A percentile compares a stretch with the other conserved stretches of the same genome.
These are phyloP conservation scores for Ceratobasidium sp. DNA, from an alignment of 1,284 basidiomycete species.

Conservation along the genomic window DNA sequence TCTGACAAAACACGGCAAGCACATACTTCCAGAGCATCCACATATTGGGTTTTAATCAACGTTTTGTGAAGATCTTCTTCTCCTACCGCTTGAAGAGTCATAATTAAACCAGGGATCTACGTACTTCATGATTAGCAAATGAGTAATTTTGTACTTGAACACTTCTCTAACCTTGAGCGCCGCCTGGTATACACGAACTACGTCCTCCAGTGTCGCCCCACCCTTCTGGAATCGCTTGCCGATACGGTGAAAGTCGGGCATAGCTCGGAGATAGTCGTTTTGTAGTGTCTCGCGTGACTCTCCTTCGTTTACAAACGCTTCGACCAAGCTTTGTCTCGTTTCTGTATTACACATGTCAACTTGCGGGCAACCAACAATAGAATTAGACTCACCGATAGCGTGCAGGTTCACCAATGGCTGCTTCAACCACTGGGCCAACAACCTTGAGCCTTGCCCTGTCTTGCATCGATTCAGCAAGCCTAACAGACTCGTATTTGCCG, in stretches of 20 bases:
- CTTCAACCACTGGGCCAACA: constrained; percentile 94
- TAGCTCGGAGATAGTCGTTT: constrained; percentile 84
- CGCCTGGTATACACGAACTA: constrained; percentile 95
- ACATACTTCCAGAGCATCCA: constrained; percentile 66
- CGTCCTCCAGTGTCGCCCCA: constrained; percentile 89
- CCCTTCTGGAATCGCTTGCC: constrained; percentile 92
- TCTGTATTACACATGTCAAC: constrained; percentile 53
- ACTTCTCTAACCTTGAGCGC: constrained; percentile 61
- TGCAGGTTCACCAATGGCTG: constrained; percentile 95
- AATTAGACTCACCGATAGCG: constrained; percentile 76
- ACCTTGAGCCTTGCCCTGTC: constrained; percentile 92
- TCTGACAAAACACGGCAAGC: background rate
- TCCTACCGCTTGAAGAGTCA: constrained; percentile 63
- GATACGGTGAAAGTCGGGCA: constrained; percentile 95
- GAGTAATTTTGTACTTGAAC: background rate
- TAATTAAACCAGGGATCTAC: constrained; percentile 80
- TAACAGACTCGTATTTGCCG: constrained; percentile 84
- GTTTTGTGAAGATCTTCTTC: constrained; percentile 57
- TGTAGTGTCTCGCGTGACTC: constrained; percentile 76
- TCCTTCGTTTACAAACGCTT: constrained; percentile 83
- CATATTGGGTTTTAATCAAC: constrained; percentile 73
- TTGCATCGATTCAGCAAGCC: constrained; percentile 95
- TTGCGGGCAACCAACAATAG: background rate
- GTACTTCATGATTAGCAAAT: background rate
- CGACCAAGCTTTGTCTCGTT: constrained; percentile 86